phyloP scores from a whole-genome alignment of 2,329 filamentous ascomycete genomes.

The Aspergillus hiratsukae region DNA sequence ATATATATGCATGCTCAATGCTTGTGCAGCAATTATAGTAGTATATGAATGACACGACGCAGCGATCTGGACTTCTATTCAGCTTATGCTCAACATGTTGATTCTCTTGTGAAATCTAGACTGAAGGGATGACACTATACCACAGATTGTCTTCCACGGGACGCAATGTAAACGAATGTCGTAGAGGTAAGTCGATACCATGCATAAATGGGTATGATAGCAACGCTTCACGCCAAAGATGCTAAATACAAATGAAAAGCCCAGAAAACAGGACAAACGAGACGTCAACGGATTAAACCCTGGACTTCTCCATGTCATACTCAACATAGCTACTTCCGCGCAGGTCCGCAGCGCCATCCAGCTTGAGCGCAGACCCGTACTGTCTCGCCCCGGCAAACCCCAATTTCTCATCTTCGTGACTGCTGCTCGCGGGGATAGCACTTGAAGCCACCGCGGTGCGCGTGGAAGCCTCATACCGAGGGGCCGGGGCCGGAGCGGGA shows the following conservation, averaged over 20 bases:
- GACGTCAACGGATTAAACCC: background rate
- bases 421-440: slow-evolving; percentile 1
- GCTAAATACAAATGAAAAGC: background rate
- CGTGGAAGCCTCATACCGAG: slow-evolving; percentile 21
- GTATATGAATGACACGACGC: background rate
- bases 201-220: background rate
- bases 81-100: background rate
- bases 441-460: slow-evolving; percentile 1
- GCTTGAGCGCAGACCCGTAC: slow-evolving; percentile 26
- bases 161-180: background rate
- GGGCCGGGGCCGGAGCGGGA: slow-evolving; percentile 19
- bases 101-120: background rate
- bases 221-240: slow-evolving; percentile 1
- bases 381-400: slow-evolving; percentile 40
- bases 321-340: slow-evolving; percentile 37
- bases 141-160: background rate
- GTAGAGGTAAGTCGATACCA: background rate
- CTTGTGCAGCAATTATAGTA: background rate
- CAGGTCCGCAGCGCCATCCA: slow-evolving; percentile 18
- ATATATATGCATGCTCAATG: background rate
- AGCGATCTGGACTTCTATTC: background rate
- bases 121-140: background rate
- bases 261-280: slow-evolving; percentile 1
- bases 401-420: slow-evolving; percentile 37
- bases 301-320: slow-evolving; percentile 30